Percentiles rank a stretch among this genome's conserved stretches.
phyloP scores from a whole-genome alignment of 2,329 filamentous ascomycete species.

The Monilinia fructicola region DNA sequence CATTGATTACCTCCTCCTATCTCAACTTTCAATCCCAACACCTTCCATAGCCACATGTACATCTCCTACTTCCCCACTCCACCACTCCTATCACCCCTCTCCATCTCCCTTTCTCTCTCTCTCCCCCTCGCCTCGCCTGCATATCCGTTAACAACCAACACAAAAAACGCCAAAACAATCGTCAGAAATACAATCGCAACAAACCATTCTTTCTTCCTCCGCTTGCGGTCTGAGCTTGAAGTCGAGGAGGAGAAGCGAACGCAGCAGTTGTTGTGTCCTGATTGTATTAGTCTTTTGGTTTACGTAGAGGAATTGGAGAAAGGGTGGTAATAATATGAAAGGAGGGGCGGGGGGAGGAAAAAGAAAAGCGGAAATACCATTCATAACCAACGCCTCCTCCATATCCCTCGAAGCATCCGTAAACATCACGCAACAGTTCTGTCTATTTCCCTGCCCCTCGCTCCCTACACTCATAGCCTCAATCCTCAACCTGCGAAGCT shows the following conservation, averaged over 20 bases:
- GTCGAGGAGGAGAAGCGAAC: slow-evolving; percentile 24
- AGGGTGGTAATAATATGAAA: neutral
- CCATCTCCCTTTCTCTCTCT: neutral
- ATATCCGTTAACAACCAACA: neutral
- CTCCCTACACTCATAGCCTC: neutral
- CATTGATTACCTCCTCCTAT: neutral
- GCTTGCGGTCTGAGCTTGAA: neutral
- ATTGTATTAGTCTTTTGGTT: neutral
- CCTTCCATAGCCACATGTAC: neutral
- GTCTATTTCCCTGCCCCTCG: neutral
- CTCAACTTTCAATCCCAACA: neutral
- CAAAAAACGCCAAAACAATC: neutral
- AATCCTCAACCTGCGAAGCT: neutral
- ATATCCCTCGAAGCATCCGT: slow-evolving; percentile 34
- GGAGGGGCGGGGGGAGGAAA: neutral
- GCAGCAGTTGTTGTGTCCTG: slow-evolving; percentile 31
- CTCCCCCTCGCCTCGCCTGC: neutral
- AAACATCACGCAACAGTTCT: slow-evolving; percentile 37
- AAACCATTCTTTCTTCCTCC: neutral
- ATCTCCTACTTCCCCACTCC: neutral
- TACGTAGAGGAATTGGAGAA: neutral
- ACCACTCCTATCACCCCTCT: neutral
- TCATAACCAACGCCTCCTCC: slow-evolving; percentile 19
- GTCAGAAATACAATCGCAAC: neutral
- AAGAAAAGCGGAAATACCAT: neutral